Evolutionary conservation across 2,329 filamentous ascomycete species (phyloP), one percentile per base, ranked within the genome.

Genomic region (Phialemonium atrogriseum): DNA sequence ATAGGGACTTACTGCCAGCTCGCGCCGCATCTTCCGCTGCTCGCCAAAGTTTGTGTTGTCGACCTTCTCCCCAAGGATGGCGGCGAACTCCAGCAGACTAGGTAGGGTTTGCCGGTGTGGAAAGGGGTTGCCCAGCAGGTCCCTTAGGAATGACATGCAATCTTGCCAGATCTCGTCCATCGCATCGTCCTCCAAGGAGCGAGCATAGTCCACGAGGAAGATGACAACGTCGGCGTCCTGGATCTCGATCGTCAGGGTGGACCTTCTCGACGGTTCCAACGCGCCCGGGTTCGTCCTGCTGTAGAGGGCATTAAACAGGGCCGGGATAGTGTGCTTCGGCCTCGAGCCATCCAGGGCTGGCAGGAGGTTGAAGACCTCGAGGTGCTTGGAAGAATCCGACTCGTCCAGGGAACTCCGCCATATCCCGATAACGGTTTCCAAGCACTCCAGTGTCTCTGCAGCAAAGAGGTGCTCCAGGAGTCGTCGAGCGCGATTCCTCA

Each of bases 161-260:
- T 98, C 89, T 24, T 79, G 71, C 91, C 91, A 98, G 29, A 98
- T 94, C 57, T 98, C 91, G 48, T 98, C 91, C 72, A 95, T 89
- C 11, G 91, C 84, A 61, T 98, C 91, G 48, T 98, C 91, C 49
- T 98, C 91, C 10, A 96, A 67, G 1, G 88, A 91, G 18, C 75
- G 75, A 1, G 87, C 81, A 55, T 98, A 98, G 40, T 91, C 84
- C 7, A 94, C 84, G 26, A 96, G 59, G 54, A 98, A 98, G 7
- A 82, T 74, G 7, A 89, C 84, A 9, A 98, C 65, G 48, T 95
- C 88, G 1, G 76, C 73, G 47, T 95, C 87, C 33, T 78, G 77
- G 8, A 98, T 62, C 28, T 84, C 80, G 12, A 91, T 84, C 0
- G 89, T 94, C 52, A 96, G 64, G 2, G 85, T 93, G 11, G 89